A percentile compares a stretch with the other conserved stretches of the same genome.
phyloP scores from a whole-genome alignment of 2,329 filamentous ascomycete species.

The Albifimbria verrucaria region DNA sequence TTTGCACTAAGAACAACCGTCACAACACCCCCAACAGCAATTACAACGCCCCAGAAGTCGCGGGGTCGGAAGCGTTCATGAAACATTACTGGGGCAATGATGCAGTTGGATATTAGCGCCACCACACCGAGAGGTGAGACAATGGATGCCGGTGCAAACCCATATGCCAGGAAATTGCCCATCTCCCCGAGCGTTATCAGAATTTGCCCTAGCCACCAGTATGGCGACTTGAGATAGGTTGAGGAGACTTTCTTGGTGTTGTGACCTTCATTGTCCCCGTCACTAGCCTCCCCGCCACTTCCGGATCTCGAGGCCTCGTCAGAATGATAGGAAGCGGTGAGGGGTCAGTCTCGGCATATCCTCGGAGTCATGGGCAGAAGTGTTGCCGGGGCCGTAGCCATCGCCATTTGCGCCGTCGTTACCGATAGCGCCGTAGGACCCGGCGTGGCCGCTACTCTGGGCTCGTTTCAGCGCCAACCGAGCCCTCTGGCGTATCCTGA shows the following conservation, averaged over 20 bases:
- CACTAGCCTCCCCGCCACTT: constrained; percentile 16
- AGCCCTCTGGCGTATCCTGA: constrained; percentile 52
- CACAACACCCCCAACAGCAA: constrained; percentile 84
- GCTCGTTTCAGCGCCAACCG: constrained; percentile 50
- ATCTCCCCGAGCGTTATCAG: constrained; percentile 91
- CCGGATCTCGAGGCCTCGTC: constrained; percentile 19
- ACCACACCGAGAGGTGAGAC: constrained; percentile 97
- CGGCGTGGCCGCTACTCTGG: constrained; percentile 23
- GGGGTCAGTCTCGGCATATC: constrained; percentile 45
- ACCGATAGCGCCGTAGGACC: constrained; percentile 32
- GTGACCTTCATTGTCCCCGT: constrained; percentile 21
- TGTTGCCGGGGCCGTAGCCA: constrained; percentile 16
- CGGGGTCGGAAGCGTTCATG: constrained; percentile 83
- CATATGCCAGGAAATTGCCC: constrained; percentile 96
- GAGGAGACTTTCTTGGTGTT: constrained; percentile 42
- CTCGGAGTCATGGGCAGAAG: constrained; percentile 12
- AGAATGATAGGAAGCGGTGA: constrained; percentile 50
- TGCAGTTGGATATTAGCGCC: constrained; percentile 90
- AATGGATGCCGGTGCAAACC: constrained; percentile 95
- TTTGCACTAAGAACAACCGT: constrained; percentile 91
- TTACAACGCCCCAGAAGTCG: constrained; percentile 83
- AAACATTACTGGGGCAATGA: constrained; percentile 91
- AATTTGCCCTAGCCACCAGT: constrained; percentile 94
- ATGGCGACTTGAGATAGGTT: constrained; percentile 83
- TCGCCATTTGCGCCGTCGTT: constrained; percentile 12